A percentile compares a stretch with the other conserved stretches of the same genome.
phyloP scores from a whole-genome alignment of 441 rosid species.

The Theobroma grandiflorum region DNA sequence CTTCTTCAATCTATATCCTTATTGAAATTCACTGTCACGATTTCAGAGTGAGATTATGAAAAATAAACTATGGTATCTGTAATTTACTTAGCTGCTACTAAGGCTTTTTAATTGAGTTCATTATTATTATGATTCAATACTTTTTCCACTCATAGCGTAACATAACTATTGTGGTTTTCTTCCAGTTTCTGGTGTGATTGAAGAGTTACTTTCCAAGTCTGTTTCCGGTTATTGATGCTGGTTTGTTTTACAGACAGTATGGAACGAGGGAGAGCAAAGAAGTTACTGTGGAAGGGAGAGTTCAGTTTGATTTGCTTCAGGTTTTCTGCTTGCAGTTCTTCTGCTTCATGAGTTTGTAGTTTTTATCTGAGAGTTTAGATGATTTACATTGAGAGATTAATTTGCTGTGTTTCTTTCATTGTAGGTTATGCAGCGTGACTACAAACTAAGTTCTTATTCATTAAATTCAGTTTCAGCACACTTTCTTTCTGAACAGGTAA shows the following conservation, averaged over 20 bases:
- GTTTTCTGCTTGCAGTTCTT: constrained; percentile 43
- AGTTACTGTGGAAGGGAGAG: constrained; percentile 93
- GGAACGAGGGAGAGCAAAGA: constrained; percentile 99
- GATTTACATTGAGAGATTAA: constrained; percentile 12
- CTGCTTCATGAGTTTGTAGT: constrained; percentile 28
- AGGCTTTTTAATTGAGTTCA: not conserved
- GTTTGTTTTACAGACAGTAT: constrained; percentile 65
- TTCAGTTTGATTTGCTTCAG: constrained; percentile 99
- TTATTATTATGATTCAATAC: not conserved
- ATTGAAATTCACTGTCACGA: not conserved
- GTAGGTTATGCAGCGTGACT: constrained; percentile 91
- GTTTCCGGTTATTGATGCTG: constrained; percentile 26
- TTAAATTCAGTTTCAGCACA: constrained; percentile 98
- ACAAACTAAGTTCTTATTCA: constrained; percentile 96
- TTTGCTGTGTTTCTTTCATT: constrained; percentile 28
- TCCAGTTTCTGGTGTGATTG: constrained; percentile 13
- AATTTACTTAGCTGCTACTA: not conserved
- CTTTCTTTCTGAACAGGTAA: constrained; percentile 98
- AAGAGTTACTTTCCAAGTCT: not conserved
- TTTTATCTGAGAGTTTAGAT: constrained; percentile 24
- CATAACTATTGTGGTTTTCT: constrained; percentile 1
- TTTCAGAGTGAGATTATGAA: not conserved
- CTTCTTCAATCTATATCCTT: not conserved
- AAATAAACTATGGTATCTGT: not conserved
- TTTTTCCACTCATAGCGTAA: not conserved